A percentile compares a stretch with the other conserved stretches of the same genome.
These are phyloP conservation scores for Sporisorium scitamineum DNA, from an alignment of 1,284 basidiomycete genomes.

Conservation along the genomic window DNA sequence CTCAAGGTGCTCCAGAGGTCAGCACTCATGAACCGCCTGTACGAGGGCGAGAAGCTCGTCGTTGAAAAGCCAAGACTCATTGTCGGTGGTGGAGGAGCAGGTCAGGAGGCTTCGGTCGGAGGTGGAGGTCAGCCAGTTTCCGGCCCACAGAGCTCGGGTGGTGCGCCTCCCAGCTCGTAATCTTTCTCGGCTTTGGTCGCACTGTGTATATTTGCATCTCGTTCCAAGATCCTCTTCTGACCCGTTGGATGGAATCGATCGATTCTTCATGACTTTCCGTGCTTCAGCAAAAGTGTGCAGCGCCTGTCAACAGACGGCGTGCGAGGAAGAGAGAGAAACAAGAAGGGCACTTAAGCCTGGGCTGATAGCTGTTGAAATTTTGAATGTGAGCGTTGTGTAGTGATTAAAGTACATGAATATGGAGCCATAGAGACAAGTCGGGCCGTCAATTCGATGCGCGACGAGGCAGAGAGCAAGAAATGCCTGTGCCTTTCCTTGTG, in stretches of 20 bases:
- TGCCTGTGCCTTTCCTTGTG: neutral
- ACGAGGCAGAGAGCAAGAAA: neutral
- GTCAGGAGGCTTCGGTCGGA: constrained; percentile 47
- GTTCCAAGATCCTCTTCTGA: neutral
- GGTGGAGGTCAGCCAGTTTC: constrained; percentile 50
- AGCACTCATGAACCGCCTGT: constrained; percentile 65
- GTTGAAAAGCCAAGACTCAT: constrained; percentile 64
- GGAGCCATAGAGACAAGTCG: neutral
- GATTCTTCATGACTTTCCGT: constrained; percentile 2
- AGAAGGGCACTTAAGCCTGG: neutral
- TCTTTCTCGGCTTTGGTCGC: neutral
- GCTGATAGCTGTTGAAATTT: neutral
- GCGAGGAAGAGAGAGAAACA: neutral
- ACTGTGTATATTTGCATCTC: constrained; percentile 1
- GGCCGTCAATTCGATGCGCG: neutral
- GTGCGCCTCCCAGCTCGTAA: constrained; percentile 45
- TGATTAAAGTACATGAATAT: constrained; percentile 21
- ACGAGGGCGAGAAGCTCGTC: constrained; percentile 67
- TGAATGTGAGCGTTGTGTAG: neutral
- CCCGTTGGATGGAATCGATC: neutral
- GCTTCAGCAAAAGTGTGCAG: neutral
- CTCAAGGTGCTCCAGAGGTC: constrained; percentile 65
- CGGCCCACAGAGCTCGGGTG: constrained; percentile 45
- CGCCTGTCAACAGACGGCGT: neutral
- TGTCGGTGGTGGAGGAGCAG: constrained; percentile 58